phyloP scores from a whole-genome alignment of 257 asterid species.

The Solanum dulcamara region DNA sequence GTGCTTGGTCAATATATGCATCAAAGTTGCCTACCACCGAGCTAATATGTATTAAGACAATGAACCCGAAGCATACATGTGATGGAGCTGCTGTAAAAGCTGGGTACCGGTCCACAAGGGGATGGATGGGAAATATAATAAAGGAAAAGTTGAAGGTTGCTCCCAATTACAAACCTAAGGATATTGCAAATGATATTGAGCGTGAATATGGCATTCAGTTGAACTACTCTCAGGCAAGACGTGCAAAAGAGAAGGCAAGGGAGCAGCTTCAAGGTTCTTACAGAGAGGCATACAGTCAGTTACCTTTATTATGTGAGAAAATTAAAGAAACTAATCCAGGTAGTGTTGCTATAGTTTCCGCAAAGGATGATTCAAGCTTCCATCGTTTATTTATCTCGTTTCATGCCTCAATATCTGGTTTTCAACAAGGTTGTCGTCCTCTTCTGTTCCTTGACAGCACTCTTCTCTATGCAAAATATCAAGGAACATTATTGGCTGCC shows the following conservation, averaged over 20 bases:
- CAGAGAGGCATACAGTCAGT: conserved; percentile 82
- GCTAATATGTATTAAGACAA: conserved; percentile 80
- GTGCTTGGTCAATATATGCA: conserved; percentile 95
- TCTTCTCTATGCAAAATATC: conserved; percentile 90
- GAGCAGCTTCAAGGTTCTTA: conserved; percentile 99
- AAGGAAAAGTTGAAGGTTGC: conserved; percentile 85
- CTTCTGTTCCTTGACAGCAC: conserved; percentile 89
- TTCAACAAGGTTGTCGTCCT: conserved; percentile 72
- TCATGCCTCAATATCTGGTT: conserved; percentile 86
- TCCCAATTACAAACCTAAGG: conserved; percentile 92
- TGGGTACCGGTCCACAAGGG: conserved; percentile 90
- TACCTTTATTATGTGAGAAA: conserved; percentile 81
- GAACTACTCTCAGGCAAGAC: conserved; percentile 97
- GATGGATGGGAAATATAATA: conserved; percentile 94
- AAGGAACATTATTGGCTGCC: conserved; percentile 83
- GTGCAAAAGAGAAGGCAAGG: conserved; percentile 95
- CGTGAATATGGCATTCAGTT: conserved; percentile 95
- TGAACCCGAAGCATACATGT: conserved; percentile 82
- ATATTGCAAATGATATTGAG: conserved; percentile 80
- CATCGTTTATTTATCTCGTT: conserved; percentile 73
- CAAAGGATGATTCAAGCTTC: conserved; percentile 93
- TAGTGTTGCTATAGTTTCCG: conserved; percentile 63
- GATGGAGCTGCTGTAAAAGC: conserved; percentile 90
- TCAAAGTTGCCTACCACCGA: conserved; percentile 92
- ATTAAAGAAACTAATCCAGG: conserved; percentile 96